A percentile compares a stretch with the other conserved stretches of the same genome.
phyloP scores from a whole-genome alignment of 306 rosid species.

The Canavalia gladiata region DNA sequence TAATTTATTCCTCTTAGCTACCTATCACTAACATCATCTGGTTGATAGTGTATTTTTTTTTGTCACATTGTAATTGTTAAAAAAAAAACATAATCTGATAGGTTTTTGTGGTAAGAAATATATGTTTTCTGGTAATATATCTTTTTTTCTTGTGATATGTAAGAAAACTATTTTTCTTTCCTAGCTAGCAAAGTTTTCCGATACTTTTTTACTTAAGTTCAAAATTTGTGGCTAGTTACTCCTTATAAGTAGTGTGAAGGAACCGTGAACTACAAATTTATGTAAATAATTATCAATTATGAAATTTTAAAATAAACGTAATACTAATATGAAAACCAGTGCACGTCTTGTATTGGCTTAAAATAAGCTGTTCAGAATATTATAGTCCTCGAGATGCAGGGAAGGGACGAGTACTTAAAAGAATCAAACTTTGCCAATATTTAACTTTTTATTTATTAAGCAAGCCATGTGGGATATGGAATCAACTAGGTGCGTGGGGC shows the following conservation, averaged over 20 bases:
- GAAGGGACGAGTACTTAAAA: neutral
- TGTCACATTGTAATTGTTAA: no score
- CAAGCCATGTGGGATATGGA: slow-evolving; percentile 66
- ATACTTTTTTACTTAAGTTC: no score
- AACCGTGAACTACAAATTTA: neutral
- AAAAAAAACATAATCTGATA: no score
- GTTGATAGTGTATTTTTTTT: no score
- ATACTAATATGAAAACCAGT: neutral
- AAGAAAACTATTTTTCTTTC: no score
- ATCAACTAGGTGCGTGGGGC: slow-evolving; percentile 61
- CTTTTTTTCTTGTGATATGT: no score
- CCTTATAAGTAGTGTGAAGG: neutral
- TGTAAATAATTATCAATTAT: neutral
- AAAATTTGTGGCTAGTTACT: no score
- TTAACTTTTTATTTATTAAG: neutral
- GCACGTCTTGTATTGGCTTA: neutral
- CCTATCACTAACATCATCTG: no score
- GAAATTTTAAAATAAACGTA: neutral
- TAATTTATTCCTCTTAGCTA: no score
- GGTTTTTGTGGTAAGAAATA: no score
- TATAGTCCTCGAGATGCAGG: slow-evolving; percentile 35
- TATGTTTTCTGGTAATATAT: no score
- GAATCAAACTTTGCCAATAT: slow-evolving; percentile 14
- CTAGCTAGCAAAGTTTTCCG: no score
- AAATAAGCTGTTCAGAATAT: neutral